Base-by-base conservation (phyloP, 306 rosid species). In the Boehmeria nivea region DNA sequence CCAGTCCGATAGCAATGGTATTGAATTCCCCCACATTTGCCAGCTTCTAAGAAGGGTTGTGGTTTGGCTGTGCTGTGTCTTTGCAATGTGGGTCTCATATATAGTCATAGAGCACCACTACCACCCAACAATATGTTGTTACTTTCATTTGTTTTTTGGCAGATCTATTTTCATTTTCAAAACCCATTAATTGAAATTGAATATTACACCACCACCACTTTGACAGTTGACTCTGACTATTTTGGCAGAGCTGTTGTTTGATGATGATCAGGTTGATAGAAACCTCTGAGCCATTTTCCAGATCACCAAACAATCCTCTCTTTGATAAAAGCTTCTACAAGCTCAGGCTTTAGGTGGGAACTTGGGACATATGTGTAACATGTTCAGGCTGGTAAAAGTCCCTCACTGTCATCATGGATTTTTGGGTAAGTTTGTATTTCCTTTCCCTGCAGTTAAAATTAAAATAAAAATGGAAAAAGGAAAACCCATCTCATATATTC, bases 291-390 rank as follows among this genome's bases (percentile, higher is more conserved):
- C 39, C 57, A 34, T 33, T 18, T 57, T 23, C 34, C 48, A 21
- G 61, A 6, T 57, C 24, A 57, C 61, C 61, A 57, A 57, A 57
- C 61, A 57, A 57, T 38, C 48, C 48, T 22, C n/a, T 38, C 49
- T 40, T n/a, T 14, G 61, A 38, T 57, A 57, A 57, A 57, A 57
- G 61, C 61, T 57, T 57, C 49, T 11, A 37, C 42, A 40, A 17
- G 19, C 48, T 40, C 61, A 57, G 61, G 20, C 49, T 22, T 57
- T 38, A 12, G 14, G 10, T 27, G 26, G 43, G 11, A 54, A 54
- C 59, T 57, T 23, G 61, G 61, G 54, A 24, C 34, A 24, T 11
- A 40, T 8, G n/a, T 40, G 45, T 14, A 27, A 52, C 57, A 54
- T 31, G 57, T 52, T 52, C 57, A n/a, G 39, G 21, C 57, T 34